Percentiles rank a stretch among this genome's conserved stretches.
Evolutionary conservation across 345 rosid species (phyloP).

Genomic region (Eucalyptus cladocalyx): DNA sequence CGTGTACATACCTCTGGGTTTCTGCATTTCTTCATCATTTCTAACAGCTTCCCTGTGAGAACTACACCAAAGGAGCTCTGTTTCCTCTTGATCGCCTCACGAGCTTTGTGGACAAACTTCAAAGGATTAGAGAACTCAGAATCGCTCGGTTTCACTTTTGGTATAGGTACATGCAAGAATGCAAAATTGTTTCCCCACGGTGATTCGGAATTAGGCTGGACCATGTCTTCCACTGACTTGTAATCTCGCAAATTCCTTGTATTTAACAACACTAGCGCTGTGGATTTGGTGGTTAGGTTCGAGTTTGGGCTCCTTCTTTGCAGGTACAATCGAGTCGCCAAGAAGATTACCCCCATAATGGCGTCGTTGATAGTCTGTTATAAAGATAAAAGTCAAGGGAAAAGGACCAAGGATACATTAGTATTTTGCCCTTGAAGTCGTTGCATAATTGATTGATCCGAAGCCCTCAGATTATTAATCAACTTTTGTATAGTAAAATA

Average conservation of each 20-base stretch:
- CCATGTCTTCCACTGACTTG: conserved; percentile 34
- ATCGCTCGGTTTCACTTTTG: neutral
- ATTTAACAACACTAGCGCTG: conserved; percentile 34
- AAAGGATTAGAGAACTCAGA: conserved; percentile 1
- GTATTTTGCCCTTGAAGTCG: neutral
- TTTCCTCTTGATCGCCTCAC: conserved; percentile 2
- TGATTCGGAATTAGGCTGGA: conserved; percentile 5
- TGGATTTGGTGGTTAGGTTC: neutral
- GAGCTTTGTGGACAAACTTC: conserved; percentile 6
- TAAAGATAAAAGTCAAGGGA: neutral
- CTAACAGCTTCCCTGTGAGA: conserved; percentile 10
- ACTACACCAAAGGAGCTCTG: conserved; percentile 11
- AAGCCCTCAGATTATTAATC: neutral
- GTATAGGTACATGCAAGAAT: conserved; percentile 19
- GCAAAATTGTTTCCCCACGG: conserved; percentile 34
- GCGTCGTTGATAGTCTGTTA: conserved; percentile 41
- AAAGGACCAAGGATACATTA: neutral
- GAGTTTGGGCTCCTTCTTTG: neutral
- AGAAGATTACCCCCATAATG: conserved; percentile 28
- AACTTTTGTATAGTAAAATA: neutral
- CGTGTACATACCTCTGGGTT: conserved; percentile 14
- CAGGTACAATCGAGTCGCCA: conserved; percentile 33
- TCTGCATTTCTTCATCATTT: conserved; percentile 7
- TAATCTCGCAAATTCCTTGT: conserved; percentile 25
- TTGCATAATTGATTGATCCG: neutral